phyloP scores from a whole-genome alignment of 441 rosid species.

The Breynia disticha region DNA sequence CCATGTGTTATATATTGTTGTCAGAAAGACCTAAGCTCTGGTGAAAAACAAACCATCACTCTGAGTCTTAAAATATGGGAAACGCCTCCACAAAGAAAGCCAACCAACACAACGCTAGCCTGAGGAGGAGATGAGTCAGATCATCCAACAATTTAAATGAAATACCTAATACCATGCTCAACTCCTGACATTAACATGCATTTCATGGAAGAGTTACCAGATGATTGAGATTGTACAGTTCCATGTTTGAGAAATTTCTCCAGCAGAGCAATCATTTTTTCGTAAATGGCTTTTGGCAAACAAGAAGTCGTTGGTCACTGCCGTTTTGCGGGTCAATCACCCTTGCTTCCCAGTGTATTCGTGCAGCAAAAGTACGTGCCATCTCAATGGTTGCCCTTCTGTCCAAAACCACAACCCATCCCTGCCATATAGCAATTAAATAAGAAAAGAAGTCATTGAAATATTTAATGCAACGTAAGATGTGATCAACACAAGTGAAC shows the following conservation, averaged over 20 bases:
- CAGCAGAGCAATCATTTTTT: constrained; percentile 46
- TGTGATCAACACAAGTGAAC: too few species aligned
- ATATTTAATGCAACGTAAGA: too few species aligned
- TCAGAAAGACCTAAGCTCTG: constrained; percentile 13
- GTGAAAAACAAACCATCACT: constrained; percentile 3
- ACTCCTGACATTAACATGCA: too few species aligned
- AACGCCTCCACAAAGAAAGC: too few species aligned
- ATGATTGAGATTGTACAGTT: too few species aligned
- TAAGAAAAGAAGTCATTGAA: background rate
- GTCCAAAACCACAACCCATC: constrained; percentile 84
- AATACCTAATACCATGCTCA: too few species aligned
- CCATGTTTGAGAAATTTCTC: too few species aligned
- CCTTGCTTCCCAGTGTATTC: constrained; percentile 94
- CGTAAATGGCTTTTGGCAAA: constrained; percentile 87
- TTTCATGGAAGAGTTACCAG: too few species aligned
- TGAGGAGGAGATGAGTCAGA: too few species aligned
- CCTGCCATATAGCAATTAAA: constrained; percentile 50
- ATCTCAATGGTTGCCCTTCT: constrained; percentile 68
- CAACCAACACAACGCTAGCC: too few species aligned
- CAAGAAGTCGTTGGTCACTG: constrained; percentile 87
- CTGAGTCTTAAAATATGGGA: too few species aligned
- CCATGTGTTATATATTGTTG: constrained; percentile 10
- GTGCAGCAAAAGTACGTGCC: constrained; percentile 66
- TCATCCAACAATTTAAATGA: too few species aligned
- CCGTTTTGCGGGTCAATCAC: constrained; percentile 91